These are phyloP conservation scores for Apiospora hydei DNA, from an alignment of 2,329 filamentous ascomycete species.

Conservation along the genomic window DNA sequence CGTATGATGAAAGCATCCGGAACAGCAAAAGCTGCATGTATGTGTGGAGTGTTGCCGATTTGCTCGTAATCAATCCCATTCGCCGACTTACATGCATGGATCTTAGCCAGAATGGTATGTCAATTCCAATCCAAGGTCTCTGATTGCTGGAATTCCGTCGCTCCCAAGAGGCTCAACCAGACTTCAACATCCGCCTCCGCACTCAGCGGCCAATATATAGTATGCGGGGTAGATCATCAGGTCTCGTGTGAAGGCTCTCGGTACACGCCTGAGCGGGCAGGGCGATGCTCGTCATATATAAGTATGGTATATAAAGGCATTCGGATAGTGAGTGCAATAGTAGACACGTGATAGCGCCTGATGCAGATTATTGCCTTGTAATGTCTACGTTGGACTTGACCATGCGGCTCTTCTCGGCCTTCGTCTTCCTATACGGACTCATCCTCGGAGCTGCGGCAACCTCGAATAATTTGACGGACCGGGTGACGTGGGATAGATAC, in stretches of 20 bases:
- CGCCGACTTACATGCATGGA: background rate
- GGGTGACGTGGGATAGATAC: background rate
- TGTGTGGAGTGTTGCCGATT: background rate
- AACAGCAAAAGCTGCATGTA: background rate
- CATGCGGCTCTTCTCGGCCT: background rate
- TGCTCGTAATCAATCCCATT: background rate
- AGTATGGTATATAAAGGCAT: background rate
- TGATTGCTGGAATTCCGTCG: conserved; percentile 16
- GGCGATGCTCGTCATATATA: background rate
- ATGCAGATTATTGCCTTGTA: background rate
- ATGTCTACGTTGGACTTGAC: background rate
- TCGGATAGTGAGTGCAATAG: background rate
- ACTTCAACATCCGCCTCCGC: background rate
- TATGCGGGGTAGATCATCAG: conserved; percentile 16
- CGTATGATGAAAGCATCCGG: background rate
- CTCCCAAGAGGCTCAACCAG: conserved; percentile 3
- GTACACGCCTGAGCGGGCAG: background rate
- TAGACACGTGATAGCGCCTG: background rate
- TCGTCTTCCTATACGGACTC: background rate
- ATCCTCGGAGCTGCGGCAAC: background rate
- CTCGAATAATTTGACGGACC: conserved; percentile 13
- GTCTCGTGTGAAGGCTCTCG: background rate
- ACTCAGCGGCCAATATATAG: conserved; percentile 14
- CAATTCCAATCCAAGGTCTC: background rate
- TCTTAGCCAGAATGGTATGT: background rate